Base-by-base conservation (phyloP, 768 basidiomycete species). In the Kondoa malvinella region DNA sequence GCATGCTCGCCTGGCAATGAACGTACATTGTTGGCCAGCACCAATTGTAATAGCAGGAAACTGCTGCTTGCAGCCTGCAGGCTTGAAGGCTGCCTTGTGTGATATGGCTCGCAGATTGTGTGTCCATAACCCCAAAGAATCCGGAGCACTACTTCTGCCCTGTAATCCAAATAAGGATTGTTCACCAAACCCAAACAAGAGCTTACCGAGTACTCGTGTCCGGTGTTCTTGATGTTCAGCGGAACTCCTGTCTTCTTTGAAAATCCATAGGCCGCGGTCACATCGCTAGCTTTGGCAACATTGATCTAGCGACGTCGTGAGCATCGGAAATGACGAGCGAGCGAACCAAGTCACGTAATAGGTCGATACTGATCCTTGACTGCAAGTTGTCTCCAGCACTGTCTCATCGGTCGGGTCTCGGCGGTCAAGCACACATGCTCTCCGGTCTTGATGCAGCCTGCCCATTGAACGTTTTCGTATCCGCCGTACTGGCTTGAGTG, bases 151-250 rank as follows among this genome's bases (percentile, higher is more conserved):
- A 3, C 3, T 3, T 27, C 61, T 27, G 32, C 61, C 58, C 27
- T 60, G n/a, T 26, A 26, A 25, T 25, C 58, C 12, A 4, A 29
- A 31, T 14, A 4, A 4, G 30, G 58, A 31, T 29, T 4, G 14
- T 29, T 14, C 14, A 60, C 25, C 4, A 60, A 29, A 29, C 15
- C 25, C 15, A 25, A 14, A 56, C 15, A 14, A 56, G 25, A 56
- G 15, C 14, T 14, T 25, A 25, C 57, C 12, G 4, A 4, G 57
- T 59, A 59, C 12, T 59, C 57, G 57, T 63, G 27, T 3, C 61
- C 61, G 27, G 61, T 30, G 61, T 32, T 32, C 33, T 63, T 63
- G 61, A 63, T 34, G 32, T 27, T 30, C 3, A 63, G 61, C 8
- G 61, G 61, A 27, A 63, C 58, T 4, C 58, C 25, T 4, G 58